Base-by-base conservation (phyloP, 2,329 filamentous ascomycete genomes). In the Didymella glomerata region DNA sequence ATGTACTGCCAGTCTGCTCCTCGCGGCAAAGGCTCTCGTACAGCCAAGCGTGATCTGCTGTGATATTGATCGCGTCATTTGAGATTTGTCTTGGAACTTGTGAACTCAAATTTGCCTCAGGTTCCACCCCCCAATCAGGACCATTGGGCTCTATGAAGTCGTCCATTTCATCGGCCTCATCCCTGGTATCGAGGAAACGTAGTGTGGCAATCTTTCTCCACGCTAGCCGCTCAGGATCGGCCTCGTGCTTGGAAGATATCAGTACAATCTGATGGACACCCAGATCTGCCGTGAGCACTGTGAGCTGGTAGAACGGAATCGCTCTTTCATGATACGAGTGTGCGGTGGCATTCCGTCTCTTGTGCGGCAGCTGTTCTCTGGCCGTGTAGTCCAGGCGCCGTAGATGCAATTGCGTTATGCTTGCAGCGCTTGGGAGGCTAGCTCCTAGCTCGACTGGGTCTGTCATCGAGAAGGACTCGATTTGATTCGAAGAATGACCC, bases 101-200 rank as follows among this genome's bases (percentile, higher is more conserved):
- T 14, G 34, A 60, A 11, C 34, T 25, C 6, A 28, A 51, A 36
- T 59, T 69, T n/a, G 62, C 24, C 7, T 25, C 60, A 2, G 67
- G 72, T 7, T 24, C 20, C 46, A 32, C 32, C 30, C 48, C 27
- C 45, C 56, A 22, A 58, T 61, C 22, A 69, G 36, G 0, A 22
- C 68, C 71, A 60, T 77, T 69, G 0, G 67, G 65, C 7, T 68
- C 65, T 22, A 77, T 52, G 22, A 76, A 74, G 7, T 71, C 69
- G 11, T 69, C 68, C n/a, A 70, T 60, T 9, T 67, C 58, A 6
- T 65, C 42, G 7, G 68, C 38, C 3, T 44, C 45, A 22, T 49
- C 52, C 9, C 10, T 38, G 2, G 54, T 56, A 25, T 57, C 45
- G 10, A 50, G 27, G 14, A 44, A 46, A 4, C 25, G 34, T 10